Percentiles rank a stretch among this genome's conserved stretches.
Evolutionary conservation across 1,139 yeast species (phyloP).

Genomic region (Candida anutae): DNA sequence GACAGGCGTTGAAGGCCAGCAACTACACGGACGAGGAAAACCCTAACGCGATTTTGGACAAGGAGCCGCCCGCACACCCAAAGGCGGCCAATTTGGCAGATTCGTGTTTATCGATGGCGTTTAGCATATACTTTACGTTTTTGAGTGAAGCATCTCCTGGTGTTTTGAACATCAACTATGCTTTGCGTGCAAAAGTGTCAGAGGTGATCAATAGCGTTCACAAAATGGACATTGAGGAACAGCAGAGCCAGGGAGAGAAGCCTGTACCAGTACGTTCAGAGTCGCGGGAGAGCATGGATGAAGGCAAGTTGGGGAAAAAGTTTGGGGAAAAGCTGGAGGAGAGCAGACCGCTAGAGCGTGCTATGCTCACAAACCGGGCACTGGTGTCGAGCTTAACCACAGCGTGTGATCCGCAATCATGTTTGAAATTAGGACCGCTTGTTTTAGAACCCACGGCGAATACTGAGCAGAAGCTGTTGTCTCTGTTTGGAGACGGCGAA

Average conservation of each 20-base stretch:
- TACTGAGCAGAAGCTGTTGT: background rate
- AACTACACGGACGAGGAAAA: conserved; percentile 6
- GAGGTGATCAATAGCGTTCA: conserved; percentile 34
- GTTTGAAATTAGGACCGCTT: too few relatives aligned
- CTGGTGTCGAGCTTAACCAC: background rate
- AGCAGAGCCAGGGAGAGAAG: background rate
- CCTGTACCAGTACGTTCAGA: background rate
- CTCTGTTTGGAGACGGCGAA: background rate
- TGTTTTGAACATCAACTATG: conserved; percentile 63
- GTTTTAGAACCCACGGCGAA: background rate
- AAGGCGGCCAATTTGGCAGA: conserved; percentile 26
- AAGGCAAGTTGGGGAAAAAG: too few relatives aligned
- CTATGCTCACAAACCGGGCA: background rate
- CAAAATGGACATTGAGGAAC: too few relatives aligned
- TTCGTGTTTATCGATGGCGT: conserved; percentile 50
- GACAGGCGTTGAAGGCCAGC: conserved; percentile 13
- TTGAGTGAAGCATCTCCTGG: conserved; percentile 65
- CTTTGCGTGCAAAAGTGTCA: too few relatives aligned
- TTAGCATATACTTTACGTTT: conserved; percentile 58
- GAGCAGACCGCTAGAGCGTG: too few relatives aligned
- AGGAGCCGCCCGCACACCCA: too few relatives aligned
- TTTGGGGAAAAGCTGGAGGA: too few relatives aligned
- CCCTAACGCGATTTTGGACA: conserved; percentile 1
- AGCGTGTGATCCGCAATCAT: background rate
- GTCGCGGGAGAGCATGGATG: background rate